Evolutionary conservation across 2,329 filamentous ascomycete genomes (phyloP).

Genomic region (Apiospora malaysiana): DNA sequence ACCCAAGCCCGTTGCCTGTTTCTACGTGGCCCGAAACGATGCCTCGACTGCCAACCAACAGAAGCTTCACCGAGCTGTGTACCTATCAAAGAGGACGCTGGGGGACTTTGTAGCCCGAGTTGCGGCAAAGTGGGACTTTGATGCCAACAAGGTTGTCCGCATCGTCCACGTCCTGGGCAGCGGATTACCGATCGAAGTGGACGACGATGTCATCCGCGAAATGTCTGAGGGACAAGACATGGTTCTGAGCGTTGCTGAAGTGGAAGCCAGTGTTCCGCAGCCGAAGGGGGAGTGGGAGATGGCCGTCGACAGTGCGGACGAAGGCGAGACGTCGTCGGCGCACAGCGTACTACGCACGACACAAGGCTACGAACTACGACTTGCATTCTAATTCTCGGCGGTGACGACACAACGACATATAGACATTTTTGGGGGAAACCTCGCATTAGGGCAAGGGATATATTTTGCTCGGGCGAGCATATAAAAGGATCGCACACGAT

Average conservation of each 20-base stretch:
- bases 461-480: neutral
- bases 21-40: slow-evolving; percentile 73
- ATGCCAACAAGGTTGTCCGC: slow-evolving; percentile 72
- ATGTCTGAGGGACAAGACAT: slow-evolving; percentile 92
- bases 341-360: slow-evolving; percentile 39
- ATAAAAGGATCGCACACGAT: slow-evolving; percentile 1
- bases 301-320: slow-evolving; percentile 56
- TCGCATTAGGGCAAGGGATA: slow-evolving; percentile 14
- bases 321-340: slow-evolving; percentile 42
- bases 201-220: slow-evolving; percentile 86
- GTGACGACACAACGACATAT: slow-evolving; percentile 10
- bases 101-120: slow-evolving; percentile 76
- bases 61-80: slow-evolving; percentile 82
- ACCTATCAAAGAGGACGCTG: slow-evolving; percentile 78
- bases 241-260: slow-evolving; percentile 69
- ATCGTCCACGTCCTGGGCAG: slow-evolving; percentile 75
- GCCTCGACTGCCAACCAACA: slow-evolving; percentile 56
- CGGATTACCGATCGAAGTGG: slow-evolving; percentile 83
- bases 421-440: slow-evolving; percentile 14
- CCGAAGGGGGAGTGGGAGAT: slow-evolving; percentile 68
- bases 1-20: slow-evolving; percentile 81
- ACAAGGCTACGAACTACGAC: slow-evolving; percentile 51
- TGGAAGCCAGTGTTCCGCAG: slow-evolving; percentile 42
- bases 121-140: slow-evolving; percentile 80
- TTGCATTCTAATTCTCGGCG: slow-evolving; percentile 46